Conservation (phyloP, 2,329 filamentous ascomycete species). For the Penicillium sp. region DNA sequence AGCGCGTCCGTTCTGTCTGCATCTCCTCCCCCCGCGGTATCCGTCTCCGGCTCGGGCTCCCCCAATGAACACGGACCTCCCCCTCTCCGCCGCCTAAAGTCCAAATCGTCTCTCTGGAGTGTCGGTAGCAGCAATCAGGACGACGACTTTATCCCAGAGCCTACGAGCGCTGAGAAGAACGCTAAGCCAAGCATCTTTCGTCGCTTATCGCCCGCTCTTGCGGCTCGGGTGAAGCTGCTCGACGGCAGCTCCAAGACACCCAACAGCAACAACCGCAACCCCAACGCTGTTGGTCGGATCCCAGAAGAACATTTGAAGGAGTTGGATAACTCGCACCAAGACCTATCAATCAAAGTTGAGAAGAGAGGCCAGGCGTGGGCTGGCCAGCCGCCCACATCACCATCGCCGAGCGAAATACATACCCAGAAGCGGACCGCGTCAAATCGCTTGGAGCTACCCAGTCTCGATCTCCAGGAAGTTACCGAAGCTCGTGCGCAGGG, state of each 20-base stretch:
- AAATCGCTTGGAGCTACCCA: conserved; percentile 26
- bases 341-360: conserved; percentile 44
- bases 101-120: conserved; percentile 43
- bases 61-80: conserved; percentile 32
- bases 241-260: conserved; percentile 39
- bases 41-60: conserved; percentile 34
- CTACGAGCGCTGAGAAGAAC: conserved; percentile 32
- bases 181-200: conserved; percentile 43
- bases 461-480: conserved; percentile 19
- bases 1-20: conserved; percentile 33
- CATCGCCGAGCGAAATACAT: conserved; percentile 19
- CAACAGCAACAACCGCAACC: conserved; percentile 25
- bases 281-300: conserved; percentile 43
- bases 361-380: conserved; percentile 44
- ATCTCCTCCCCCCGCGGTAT: conserved; percentile 32
- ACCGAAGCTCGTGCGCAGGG: conserved; percentile 14
- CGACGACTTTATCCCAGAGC: conserved; percentile 27
- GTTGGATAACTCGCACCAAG: conserved; percentile 44
- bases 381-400: conserved; percentile 20
- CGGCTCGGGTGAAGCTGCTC: conserved; percentile 47
- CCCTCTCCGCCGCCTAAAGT: conserved; percentile 37
- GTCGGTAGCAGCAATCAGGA: conserved; percentile 39
- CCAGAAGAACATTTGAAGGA: conserved; percentile 46
- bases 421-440: conserved; percentile 23
- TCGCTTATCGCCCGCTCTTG: conserved; percentile 47